Conservation (phyloP, 495 filamentous ascomycete genomes). For the Penicillium herquei region DNA sequence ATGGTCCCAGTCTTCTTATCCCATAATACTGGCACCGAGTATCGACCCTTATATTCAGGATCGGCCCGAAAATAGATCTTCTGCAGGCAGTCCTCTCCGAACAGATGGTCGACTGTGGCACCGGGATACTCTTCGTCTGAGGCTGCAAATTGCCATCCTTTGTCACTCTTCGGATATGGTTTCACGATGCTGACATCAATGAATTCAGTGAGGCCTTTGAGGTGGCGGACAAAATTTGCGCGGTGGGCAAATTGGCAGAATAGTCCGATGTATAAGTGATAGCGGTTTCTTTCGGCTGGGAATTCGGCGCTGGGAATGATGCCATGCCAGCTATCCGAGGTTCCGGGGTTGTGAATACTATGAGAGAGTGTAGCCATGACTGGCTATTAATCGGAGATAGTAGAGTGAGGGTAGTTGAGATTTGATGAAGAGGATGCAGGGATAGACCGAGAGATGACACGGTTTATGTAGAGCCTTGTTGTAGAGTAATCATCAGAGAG, state of each 20-base stretch:
- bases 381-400: not conserved
- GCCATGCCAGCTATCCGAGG: slow-evolving; percentile 14
- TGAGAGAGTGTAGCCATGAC: not conserved
- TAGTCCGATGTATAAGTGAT: slow-evolving; percentile 71
- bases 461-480: no score
- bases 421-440: no score
- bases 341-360: slow-evolving; percentile 5
- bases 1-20: slow-evolving; percentile 47
- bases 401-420: not conserved
- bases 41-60: slow-evolving; percentile 49
- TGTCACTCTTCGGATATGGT: slow-evolving; percentile 61
- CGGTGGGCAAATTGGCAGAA: slow-evolving; percentile 67
- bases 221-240: slow-evolving; percentile 54
- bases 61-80: slow-evolving; percentile 55
- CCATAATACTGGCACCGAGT: slow-evolving; percentile 57
- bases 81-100: slow-evolving; percentile 46
- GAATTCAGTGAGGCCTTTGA: slow-evolving; percentile 75
- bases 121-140: slow-evolving; percentile 48
- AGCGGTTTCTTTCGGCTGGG: slow-evolving; percentile 67
- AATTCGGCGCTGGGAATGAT: slow-evolving; percentile 43
- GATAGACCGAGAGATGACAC: no score
- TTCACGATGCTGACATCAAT: slow-evolving; percentile 71
- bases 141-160: slow-evolving; percentile 50
- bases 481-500: no score
- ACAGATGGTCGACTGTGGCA: slow-evolving; percentile 53